Percentiles rank a stretch among this genome's conserved stretches.
Conservation (phyloP, 1,284 basidiomycete genomes). For the Irpex lacteus region DNA sequence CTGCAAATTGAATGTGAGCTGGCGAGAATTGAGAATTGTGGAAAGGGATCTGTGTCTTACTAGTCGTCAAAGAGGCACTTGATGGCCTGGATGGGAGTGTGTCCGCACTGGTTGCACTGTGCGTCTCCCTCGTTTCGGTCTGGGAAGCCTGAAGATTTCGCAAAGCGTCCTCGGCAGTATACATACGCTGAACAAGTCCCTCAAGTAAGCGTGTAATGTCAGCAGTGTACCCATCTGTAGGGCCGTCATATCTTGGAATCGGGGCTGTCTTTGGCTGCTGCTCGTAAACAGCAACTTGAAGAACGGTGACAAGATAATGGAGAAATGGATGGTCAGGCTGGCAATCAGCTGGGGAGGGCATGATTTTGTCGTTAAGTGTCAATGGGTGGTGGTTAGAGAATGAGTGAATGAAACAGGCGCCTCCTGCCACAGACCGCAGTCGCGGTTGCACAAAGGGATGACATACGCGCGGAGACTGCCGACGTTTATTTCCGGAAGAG, state of each 20-base stretch:
- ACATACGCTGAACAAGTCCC: constrained; percentile 56
- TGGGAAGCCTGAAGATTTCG: constrained; percentile 37
- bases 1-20: constrained; percentile 44
- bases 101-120: constrained; percentile 30
- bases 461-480: too few relatives aligned
- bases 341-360: constrained; percentile 10
- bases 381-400: neutral
- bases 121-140: constrained; percentile 47
- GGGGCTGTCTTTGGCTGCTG: constrained; percentile 41
- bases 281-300: constrained; percentile 40
- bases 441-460: too few relatives aligned
- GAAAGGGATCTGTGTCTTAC: constrained; percentile 26
- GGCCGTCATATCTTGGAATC: constrained; percentile 61
- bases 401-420: neutral
- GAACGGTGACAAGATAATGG: constrained; percentile 36
- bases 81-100: too few relatives aligned
- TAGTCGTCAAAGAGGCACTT: too few relatives aligned
- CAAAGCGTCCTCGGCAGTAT: constrained; percentile 53
- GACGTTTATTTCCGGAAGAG: too few relatives aligned
- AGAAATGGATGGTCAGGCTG: constrained; percentile 31
- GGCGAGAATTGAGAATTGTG: constrained; percentile 38
- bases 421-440: neutral
- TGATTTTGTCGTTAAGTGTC: constrained; percentile 6
- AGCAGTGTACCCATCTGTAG: constrained; percentile 62
- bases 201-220: constrained; percentile 50